Evolutionary conservation across 352 stramenopile species (phyloP).

Genomic region (Thraustotheca clavata): DNA sequence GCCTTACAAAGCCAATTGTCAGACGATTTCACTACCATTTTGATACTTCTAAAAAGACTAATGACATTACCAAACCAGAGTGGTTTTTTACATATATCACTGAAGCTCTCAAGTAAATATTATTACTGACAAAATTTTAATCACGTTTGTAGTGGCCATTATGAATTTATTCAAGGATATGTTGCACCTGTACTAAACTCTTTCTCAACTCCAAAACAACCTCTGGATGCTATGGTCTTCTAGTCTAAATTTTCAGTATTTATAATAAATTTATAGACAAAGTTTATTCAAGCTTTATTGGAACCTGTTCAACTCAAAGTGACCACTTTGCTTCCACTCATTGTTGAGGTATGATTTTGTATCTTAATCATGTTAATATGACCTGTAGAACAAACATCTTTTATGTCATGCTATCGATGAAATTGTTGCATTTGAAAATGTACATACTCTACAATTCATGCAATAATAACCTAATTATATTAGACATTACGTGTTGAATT

Average conservation of each 20-base stretch:
- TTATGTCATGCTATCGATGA: conserved; percentile 18
- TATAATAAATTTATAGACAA: background rate
- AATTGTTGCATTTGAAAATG: conserved; percentile 20
- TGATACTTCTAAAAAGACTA: conserved; percentile 16
- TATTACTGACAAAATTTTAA: background rate
- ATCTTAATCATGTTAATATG: background rate
- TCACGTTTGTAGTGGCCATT: background rate
- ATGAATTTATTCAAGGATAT: background rate
- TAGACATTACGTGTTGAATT: conserved; percentile 6
- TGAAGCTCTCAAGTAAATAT: conserved; percentile 8
- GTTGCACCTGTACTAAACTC: background rate
- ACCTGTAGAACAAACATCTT: conserved; percentile 3
- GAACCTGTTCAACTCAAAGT: background rate
- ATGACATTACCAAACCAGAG: conserved; percentile 21
- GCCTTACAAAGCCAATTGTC: conserved; percentile 8
- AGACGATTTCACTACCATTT: conserved; percentile 22
- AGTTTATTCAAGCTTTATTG: conserved; percentile 13
- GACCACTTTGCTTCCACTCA: background rate
- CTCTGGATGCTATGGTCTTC: background rate
- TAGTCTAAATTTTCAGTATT: background rate
- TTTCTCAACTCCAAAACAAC: background rate
- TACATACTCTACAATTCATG: background rate
- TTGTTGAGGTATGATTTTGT: background rate
- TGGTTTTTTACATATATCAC: conserved; percentile 19
- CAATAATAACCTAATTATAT: background rate